These are phyloP conservation scores for Penicillium sp. DNA, from an alignment of 2,329 filamentous ascomycete genomes.

Conservation along the genomic window DNA sequence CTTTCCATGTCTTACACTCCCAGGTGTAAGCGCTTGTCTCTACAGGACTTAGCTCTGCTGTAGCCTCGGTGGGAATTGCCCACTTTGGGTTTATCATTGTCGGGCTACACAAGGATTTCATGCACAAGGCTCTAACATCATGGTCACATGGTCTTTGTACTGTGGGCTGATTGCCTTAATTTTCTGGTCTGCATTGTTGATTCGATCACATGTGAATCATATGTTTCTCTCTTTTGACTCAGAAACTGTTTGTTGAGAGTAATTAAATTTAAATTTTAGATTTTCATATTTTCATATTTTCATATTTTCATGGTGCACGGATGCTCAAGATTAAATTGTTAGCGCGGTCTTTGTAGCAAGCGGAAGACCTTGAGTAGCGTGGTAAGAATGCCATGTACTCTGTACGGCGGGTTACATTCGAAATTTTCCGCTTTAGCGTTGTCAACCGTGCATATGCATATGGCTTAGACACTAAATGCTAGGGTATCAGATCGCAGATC, in stretches of 20 bases:
- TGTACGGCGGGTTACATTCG: not conserved
- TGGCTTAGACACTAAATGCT: not conserved
- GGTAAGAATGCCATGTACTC: not conserved
- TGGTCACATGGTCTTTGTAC: conserved; percentile 2
- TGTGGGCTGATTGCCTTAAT: conserved; percentile 4
- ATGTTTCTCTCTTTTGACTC: conserved; percentile 1
- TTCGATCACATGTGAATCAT: conserved; percentile 3
- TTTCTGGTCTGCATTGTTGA: not conserved
- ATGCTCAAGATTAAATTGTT: not conserved
- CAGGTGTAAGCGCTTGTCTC: conserved; percentile 4
- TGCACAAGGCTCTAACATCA: not conserved
- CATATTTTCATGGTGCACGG: not conserved
- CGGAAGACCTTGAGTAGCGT: not conserved
- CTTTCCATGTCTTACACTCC: not conserved
- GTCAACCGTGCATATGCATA: conserved; percentile 10
- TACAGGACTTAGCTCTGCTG: not conserved
- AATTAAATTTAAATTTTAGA: not conserved
- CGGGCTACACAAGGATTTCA: not conserved
- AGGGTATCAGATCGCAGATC: conserved; percentile 4
- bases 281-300: not conserved
- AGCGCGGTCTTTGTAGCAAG: not conserved
- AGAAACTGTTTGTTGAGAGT: not conserved
- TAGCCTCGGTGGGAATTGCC: conserved; percentile 4
- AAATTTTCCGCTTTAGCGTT: conserved; percentile 2
- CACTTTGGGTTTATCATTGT: not conserved